These are phyloP conservation scores for Cordyceps pruinosa DNA, from an alignment of 2,329 filamentous ascomycete genomes.

Conservation along the genomic window DNA sequence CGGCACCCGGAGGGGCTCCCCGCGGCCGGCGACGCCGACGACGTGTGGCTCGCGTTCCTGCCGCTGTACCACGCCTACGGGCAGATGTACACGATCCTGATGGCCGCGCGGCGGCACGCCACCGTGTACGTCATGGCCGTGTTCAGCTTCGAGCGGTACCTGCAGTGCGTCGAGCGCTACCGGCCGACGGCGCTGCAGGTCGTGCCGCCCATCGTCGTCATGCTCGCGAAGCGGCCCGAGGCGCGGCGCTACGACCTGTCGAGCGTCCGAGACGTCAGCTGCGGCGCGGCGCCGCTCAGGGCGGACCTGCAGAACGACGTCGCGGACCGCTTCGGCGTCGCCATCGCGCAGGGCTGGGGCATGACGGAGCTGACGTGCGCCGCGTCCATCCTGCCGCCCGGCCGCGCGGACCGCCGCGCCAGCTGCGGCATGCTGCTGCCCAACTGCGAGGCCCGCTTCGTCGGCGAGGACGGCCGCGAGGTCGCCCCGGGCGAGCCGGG, in stretches of 20 bases:
- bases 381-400: slow-evolving; percentile 34
- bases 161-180: slow-evolving; percentile 42
- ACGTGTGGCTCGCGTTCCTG: slow-evolving; percentile 50
- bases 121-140: slow-evolving; percentile 52
- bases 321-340: slow-evolving; percentile 32
- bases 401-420: slow-evolving; percentile 30
- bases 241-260: slow-evolving; percentile 45
- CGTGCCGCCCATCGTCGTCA: slow-evolving; percentile 52
- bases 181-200: slow-evolving; percentile 46
- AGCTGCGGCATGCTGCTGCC: slow-evolving; percentile 46
- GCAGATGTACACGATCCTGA: slow-evolving; percentile 45
- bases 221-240: slow-evolving; percentile 51
- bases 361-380: slow-evolving; percentile 50
- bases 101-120: slow-evolving; percentile 34
- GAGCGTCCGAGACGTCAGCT: slow-evolving; percentile 38
- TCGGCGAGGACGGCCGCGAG: slow-evolving; percentile 47
- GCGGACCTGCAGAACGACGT: slow-evolving; percentile 38
- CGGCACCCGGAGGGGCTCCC: slow-evolving; percentile 25
- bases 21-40: slow-evolving; percentile 34
- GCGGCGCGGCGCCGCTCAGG: slow-evolving; percentile 47
- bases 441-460: slow-evolving; percentile 46
- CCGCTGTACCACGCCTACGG: slow-evolving; percentile 60
- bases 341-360: slow-evolving; percentile 49
- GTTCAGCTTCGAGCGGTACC: slow-evolving; percentile 47
- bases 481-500: slow-evolving; percentile 40